phyloP scores from a whole-genome alignment of 1,284 basidiomycete genomes.

The Moniliophthora roreri region DNA sequence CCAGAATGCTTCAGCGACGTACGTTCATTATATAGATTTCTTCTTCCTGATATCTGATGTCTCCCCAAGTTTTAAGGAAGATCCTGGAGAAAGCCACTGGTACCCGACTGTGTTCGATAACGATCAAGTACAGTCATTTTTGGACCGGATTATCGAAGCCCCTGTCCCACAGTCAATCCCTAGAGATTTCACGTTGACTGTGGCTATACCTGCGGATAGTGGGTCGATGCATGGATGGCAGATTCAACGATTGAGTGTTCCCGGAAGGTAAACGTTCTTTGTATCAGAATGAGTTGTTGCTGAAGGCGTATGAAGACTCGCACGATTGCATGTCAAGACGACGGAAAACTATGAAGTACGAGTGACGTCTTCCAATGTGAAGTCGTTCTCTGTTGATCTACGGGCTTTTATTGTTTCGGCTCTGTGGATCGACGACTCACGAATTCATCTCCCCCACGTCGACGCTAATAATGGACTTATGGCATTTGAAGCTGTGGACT shows the following conservation, averaged over 20 bases:
- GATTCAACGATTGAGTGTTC: conserved; percentile 50
- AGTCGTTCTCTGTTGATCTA: conserved; percentile 21
- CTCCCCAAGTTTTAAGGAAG: conserved; percentile 58
- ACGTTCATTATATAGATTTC: conserved; percentile 20
- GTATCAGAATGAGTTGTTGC: conserved; percentile 30
- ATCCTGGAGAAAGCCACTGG: conserved; percentile 66
- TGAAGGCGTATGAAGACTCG: conserved; percentile 12
- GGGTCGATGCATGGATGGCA: conserved; percentile 67
- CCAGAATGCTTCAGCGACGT: conserved; percentile 52
- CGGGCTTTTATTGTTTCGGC: conserved; percentile 12
- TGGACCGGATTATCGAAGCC: conserved; percentile 36
- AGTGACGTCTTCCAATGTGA: conserved; percentile 25
- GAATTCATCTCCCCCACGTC: conserved; percentile 9
- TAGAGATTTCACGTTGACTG: conserved; percentile 62
- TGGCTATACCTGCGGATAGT: conserved; percentile 60
- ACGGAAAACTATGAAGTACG: conserved; percentile 8
- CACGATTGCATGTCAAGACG: conserved; percentile 14
- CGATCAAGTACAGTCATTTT: conserved; percentile 51
- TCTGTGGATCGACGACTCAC: conserved; percentile 18
- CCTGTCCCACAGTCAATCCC: conserved; percentile 12
- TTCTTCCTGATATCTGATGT: neutral
- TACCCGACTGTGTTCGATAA: conserved; percentile 63
- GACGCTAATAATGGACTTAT: conserved; percentile 5
- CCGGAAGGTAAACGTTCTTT: conserved; percentile 56
- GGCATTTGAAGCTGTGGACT: conserved; percentile 18